Evolutionary conservation across 768 basidiomycete genomes (phyloP).

Genomic region (Termitomyces heimii): DNA sequence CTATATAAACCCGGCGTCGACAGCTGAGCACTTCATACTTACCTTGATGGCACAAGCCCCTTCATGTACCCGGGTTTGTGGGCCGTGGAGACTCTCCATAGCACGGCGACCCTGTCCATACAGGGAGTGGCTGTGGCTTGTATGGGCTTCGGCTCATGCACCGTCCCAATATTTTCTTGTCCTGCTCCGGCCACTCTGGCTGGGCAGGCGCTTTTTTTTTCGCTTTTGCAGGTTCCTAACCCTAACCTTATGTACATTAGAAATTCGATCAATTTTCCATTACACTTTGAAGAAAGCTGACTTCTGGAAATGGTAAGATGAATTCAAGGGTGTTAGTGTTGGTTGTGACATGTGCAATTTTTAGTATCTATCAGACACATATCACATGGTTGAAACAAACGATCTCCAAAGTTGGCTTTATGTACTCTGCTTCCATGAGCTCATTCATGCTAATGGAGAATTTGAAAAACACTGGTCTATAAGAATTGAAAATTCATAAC

Average conservation of each 20-base stretch:
- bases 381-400: too few species aligned
- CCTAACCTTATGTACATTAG: background rate
- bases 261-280: background rate
- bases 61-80: slow-evolving; percentile 53
- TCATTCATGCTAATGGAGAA: too few species aligned
- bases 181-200: slow-evolving; percentile 47
- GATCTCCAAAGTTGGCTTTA: too few species aligned
- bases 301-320: too few species aligned
- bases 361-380: too few species aligned
- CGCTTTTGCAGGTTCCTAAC: background rate
- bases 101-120: slow-evolving; percentile 68
- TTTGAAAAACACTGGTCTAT: too few species aligned
- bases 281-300: too few species aligned
- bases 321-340: too few species aligned
- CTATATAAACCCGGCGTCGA: background rate
- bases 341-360: too few species aligned
- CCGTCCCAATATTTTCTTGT: slow-evolving; percentile 57
- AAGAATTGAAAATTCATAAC: too few species aligned
- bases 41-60: slow-evolving; percentile 60
- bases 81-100: slow-evolving; percentile 55
- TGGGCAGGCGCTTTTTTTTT: slow-evolving; percentile 32
- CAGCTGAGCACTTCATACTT: slow-evolving; percentile 37
- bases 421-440: too few species aligned
- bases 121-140: slow-evolving; percentile 49
- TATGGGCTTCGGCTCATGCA: slow-evolving; percentile 62